Conservation (phyloP, 495 filamentous ascomycete species). For the Xylaria curta region DNA sequence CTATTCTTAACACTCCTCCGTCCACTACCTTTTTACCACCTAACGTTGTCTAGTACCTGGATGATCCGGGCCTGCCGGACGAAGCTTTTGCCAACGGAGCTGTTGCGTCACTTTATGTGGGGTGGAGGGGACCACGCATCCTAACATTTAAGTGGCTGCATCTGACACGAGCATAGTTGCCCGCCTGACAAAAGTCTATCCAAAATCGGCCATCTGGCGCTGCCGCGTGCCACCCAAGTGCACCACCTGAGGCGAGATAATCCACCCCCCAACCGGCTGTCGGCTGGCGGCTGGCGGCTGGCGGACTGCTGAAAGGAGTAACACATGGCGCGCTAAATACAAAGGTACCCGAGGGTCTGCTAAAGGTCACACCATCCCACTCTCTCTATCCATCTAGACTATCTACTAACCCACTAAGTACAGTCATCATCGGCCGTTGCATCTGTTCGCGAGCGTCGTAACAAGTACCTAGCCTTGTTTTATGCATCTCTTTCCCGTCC, state of each 20-base stretch:
- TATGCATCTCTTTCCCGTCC: background rate
- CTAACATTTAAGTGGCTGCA: constrained; percentile 18
- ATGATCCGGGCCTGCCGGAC: constrained; percentile 7
- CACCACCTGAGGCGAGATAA: too few relatives aligned
- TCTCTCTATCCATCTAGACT: background rate
- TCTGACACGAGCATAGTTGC: constrained; percentile 8
- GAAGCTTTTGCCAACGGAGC: constrained; percentile 2
- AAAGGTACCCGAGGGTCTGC: background rate
- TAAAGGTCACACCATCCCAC: constrained; percentile 6
- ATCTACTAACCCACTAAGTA: background rate
- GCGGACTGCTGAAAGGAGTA: background rate
- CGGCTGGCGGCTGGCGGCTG: constrained; percentile 5
- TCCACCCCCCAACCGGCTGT: background rate
- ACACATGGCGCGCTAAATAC: background rate
- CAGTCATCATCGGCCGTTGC: constrained; percentile 15
- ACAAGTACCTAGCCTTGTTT: constrained; percentile 9
- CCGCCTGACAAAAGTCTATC: constrained; percentile 14
- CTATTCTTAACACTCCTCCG: too few relatives aligned
- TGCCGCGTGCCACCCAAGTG: constrained; percentile 9
- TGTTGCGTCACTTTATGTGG: constrained; percentile 25
- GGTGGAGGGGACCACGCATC: background rate
- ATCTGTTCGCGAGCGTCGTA: background rate
- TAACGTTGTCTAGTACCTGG: too few relatives aligned
- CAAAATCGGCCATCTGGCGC: background rate
- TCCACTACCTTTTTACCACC: too few relatives aligned